Conservation (phyloP, 225 moss, liverwort and hornwort species). For the Bryum argenteum region DNA sequence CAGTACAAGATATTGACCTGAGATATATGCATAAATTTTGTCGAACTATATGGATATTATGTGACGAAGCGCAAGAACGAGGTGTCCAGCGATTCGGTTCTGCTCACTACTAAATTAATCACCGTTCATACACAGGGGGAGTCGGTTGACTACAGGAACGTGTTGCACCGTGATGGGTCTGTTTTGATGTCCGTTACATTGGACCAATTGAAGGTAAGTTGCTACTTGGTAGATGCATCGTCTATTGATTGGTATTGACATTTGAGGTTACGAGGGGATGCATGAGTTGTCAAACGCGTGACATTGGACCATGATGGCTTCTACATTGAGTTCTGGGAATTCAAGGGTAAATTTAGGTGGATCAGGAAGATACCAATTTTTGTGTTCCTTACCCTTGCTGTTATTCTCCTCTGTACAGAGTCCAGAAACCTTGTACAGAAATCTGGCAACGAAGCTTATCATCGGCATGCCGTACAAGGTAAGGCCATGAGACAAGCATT, state of each 20-base stretch:
- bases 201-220: conserved; percentile 73
- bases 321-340: neutral
- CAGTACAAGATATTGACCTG: neutral
- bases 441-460: conserved; percentile 84
- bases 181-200: conserved; percentile 95
- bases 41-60: neutral
- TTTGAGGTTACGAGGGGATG: neutral
- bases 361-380: neutral
- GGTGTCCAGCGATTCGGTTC: neutral
- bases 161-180: conserved; percentile 95
- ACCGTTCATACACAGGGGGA: conserved; percentile 59
- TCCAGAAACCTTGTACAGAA: conserved; percentile 81
- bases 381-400: conserved; percentile 6
- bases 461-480: conserved; percentile 99
- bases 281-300: conserved; percentile 5
- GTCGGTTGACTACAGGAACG: conserved; percentile 76
- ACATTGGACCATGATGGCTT: conserved; percentile 8
- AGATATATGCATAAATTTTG: neutral
- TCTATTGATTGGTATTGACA: conserved; percentile 5
- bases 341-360: neutral
- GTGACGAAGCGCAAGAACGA: neutral
- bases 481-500: conserved; percentile 4
- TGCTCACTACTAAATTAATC: conserved; percentile 8
- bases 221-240: neutral
- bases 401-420: conserved; percentile 40